Base-by-base conservation (phyloP, 2,329 filamentous ascomycete species). In the Sporothrix brunneoviolacea region DNA sequence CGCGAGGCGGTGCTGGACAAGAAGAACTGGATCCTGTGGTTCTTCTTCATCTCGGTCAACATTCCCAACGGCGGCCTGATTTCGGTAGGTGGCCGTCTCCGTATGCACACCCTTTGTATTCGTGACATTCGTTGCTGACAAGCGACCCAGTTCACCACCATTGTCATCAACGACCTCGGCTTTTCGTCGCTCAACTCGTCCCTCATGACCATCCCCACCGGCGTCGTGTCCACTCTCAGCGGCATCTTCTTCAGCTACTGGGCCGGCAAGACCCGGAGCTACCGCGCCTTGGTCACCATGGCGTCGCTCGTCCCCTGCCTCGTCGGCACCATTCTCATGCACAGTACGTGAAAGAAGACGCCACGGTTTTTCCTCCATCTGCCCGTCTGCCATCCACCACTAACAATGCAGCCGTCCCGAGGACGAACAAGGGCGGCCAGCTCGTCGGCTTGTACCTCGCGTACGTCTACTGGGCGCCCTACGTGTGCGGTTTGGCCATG, bases 181-280 rank as follows among this genome's bases (percentile, higher is more conserved):
- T 82, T 77, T 54, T 67, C 70, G 40, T 66, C 70, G 13, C 79
- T 82, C 53, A 68, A 70, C 2, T 77, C 79, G 0, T 80, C 81
- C 15, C 65, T 81, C 0, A 77, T 82, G 63, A 80, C 81, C 54
- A 80, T 82, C 52, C 78, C 77, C 0, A 82, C 82, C 41, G 79
- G 79, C 2, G 71, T 71, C n/a, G n/a, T n/a, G n/a, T 0, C 84
- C 55, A 70, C 46, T 8, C 16, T 83, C 12, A 66, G 83, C 15
- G 72, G 79, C 0, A 84, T 76, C 0, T 67, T 83, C 30, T 77
- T 76, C 69, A 73, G 61, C 0, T 73, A 67, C n/a, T 73, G 69
- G 65, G 60, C 10, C 64, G 66, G 50, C 62, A 66, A 15, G 63
- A 67, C 12, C 74, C 74, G 48, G n/a, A n/a, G n/a, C n/a, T n/a